Conservation (phyloP, 495 filamentous ascomycete genomes). For the Glonium stellatum region DNA sequence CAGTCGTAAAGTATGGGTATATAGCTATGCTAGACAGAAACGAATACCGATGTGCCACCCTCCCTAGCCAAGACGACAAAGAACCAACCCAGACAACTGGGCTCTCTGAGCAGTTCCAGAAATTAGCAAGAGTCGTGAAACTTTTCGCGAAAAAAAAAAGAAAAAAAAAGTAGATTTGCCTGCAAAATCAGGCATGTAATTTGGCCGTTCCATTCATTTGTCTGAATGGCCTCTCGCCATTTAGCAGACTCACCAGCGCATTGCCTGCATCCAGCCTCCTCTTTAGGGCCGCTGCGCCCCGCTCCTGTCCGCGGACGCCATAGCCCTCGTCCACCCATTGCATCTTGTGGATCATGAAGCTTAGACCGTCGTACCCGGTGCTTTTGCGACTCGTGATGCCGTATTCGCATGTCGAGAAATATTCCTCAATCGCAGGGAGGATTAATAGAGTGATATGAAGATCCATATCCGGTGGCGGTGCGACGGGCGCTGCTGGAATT, state of each 20-base stretch:
- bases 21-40: constrained; percentile 25
- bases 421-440: constrained; percentile 69
- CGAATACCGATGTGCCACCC: background rate
- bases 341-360: constrained; percentile 71
- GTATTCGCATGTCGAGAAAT: constrained; percentile 63
- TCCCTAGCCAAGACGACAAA: background rate
- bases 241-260: constrained; percentile 19
- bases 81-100: background rate
- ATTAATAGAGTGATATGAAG: constrained; percentile 79
- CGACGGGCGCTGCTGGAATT: constrained; percentile 44
- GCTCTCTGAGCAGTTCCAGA: background rate
- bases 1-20: constrained; percentile 25
- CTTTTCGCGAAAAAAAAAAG: too few species aligned
- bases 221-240: constrained; percentile 14
- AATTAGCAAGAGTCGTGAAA: background rate
- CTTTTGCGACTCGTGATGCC: constrained; percentile 76
- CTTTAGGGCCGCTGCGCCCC: constrained; percentile 55
- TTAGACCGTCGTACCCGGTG: constrained; percentile 76
- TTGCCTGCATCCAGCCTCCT: constrained; percentile 44
- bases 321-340: constrained; percentile 72
- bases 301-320: constrained; percentile 55
- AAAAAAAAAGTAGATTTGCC: too few species aligned
- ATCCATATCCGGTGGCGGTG: constrained; percentile 57
- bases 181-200: constrained; percentile 19
- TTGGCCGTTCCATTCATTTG: constrained; percentile 18